Evolutionary conservation across 805 yeast species (phyloP), one percentile per base, ranked within the genome.

Genomic region (Metschnikowia continentalis): DNA sequence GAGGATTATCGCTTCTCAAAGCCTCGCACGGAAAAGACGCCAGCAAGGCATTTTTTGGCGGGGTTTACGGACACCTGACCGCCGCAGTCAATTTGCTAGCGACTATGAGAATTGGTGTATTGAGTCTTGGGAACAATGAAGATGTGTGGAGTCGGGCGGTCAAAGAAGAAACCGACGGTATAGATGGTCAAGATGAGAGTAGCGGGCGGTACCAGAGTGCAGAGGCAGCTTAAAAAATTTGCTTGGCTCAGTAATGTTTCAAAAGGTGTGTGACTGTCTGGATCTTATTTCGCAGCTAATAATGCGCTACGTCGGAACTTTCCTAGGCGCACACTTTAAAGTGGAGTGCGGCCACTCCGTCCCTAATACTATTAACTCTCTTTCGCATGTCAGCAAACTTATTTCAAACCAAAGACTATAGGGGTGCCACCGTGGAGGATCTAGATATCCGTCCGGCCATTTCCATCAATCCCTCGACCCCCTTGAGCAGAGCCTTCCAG

Each of bases 1-100:
- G 98, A 57, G 98, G 98, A 1, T 68, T 82, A 32, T 84, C 91
- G 5, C 76, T 91, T 46, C 81, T 91, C 49, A 75, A 75, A 56
- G 83, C 94, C 0, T 88, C 96, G 1, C 84, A 88, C 51, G 97
- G 97, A 11, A 88, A 87, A 66, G 97, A 91, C 66, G 97, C 96
- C 7, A 90, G 97, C 2, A 83, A 87, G 47, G 97, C 96, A 2
- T 91, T 91, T 68, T 90, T 86, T 66, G 97, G 98, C 20, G 97
- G 96, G 2, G 97, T 91, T 11, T 91, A 91, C 70, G 81, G 82
- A 50, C 98, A 91, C 67, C 86, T 94, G 60, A 90, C 92, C 51
- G 97, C 97, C 0, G 97, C 97, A 1, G 87, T 86, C 63, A 91
- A 91, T 68, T 69, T 91, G 53, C 73, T 91, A 53, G 95, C 96